Percentiles rank a stretch among this genome's conserved stretches.
These are phyloP conservation scores for Blepharisma japonicum DNA, from an alignment of 73 alveolate species.

Conservation along the genomic window DNA sequence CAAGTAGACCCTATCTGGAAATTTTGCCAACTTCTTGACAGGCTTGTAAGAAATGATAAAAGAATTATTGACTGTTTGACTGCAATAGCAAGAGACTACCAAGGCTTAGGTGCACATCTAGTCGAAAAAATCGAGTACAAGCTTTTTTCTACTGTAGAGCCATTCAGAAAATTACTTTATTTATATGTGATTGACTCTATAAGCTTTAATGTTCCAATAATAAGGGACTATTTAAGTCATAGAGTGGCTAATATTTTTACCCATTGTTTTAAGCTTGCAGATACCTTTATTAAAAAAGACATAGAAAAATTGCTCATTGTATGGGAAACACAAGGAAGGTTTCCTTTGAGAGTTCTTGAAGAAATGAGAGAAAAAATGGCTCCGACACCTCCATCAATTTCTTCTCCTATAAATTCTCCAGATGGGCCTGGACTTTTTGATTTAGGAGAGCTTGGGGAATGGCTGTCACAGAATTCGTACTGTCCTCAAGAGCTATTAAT, in stretches of 20 bases:
- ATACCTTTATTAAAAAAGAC: neutral
- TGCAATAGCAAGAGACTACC: conserved; percentile 19
- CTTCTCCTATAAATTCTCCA: conserved; percentile 21
- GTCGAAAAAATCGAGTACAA: conserved; percentile 20
- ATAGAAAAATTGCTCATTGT: conserved; percentile 7
- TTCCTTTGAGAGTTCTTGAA: conserved; percentile 19
- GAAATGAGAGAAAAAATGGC: conserved; percentile 27
- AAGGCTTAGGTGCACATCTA: neutral
- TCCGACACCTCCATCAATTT: conserved; percentile 11
- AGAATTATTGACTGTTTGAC: conserved; percentile 19
- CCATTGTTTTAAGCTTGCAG: conserved; percentile 2
- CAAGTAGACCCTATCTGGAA: conserved; percentile 29
- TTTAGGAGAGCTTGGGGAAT: neutral
- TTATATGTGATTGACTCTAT: conserved; percentile 18
- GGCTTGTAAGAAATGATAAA: neutral
- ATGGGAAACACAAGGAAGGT: conserved; percentile 17
- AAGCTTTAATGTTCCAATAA: conserved; percentile 9
- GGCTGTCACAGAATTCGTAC: conserved; percentile 7
- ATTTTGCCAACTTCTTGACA: conserved; percentile 8
- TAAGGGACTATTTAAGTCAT: neutral
- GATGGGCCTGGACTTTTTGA: neutral
- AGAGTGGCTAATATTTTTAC: neutral
- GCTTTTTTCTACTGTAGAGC: neutral
- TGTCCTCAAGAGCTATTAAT: neutral
- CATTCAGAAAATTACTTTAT: conserved; percentile 8